Conservation (phyloP, 805 yeast species). For the Komagataella mondaviorum region DNA sequence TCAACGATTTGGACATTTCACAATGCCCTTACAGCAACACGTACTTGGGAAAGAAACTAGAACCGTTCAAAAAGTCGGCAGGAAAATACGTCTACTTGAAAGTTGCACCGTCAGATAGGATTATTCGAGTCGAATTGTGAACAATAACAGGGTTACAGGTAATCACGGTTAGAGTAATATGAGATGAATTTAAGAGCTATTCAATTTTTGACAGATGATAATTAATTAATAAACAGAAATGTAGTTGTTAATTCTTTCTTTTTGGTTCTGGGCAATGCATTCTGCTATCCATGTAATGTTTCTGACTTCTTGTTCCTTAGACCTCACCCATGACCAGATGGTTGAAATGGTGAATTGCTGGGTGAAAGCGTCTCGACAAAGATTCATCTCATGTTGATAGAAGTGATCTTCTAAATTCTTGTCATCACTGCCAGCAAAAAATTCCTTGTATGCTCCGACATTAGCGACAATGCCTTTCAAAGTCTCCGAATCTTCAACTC, state of each 20-base stretch:
- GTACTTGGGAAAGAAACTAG: conserved; percentile 49
- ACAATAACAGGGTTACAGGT: neutral
- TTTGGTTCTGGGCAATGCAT: conserved; percentile 97
- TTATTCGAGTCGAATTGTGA: conserved; percentile 44
- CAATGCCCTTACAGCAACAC: conserved; percentile 62
- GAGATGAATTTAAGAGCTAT: neutral
- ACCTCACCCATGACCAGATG: conserved; percentile 93
- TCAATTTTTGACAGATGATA: neutral
- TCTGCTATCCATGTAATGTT: conserved; percentile 99
- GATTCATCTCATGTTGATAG: conserved; percentile 82
- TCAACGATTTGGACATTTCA: conserved; percentile 43
- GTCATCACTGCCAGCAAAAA: conserved; percentile 32
- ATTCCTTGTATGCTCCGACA: conserved; percentile 52
- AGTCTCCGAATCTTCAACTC: conserved; percentile 77
- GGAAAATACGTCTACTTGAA: conserved; percentile 46
- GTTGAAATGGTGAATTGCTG: conserved; percentile 89
- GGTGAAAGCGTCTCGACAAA: conserved; percentile 86
- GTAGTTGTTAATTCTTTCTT: conserved; percentile 83
- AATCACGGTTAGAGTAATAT: neutral
- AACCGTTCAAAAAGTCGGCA: conserved; percentile 33
- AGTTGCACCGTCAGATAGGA: conserved; percentile 29
- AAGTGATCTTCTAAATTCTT: conserved; percentile 88
- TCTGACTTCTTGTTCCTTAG: conserved; percentile 93
- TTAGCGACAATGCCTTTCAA: conserved; percentile 51
- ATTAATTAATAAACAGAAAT: conserved; percentile 59